Evolutionary conservation across 2,329 filamentous ascomycete species (phyloP), one percentile per base, ranked within the genome.

Genomic region (Fonsecaea multimorphosa): DNA sequence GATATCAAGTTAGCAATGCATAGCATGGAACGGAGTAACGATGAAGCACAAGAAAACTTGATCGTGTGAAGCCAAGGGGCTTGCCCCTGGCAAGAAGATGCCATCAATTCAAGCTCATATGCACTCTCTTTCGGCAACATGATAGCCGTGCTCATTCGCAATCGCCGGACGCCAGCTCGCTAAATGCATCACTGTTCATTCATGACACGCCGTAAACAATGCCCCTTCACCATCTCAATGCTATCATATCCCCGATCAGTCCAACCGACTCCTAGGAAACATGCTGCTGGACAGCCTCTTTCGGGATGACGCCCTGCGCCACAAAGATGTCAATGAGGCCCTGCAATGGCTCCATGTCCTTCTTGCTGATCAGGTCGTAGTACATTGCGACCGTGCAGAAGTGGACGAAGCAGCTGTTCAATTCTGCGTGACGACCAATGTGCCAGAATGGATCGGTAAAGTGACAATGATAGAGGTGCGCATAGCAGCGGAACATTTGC

Each of bases 401-500:
- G 80, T 94, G 91, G 53, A 90, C 91, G 78, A 95, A 95, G 79
- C 91, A 93, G 77, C 90, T 93, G 83, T 95, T 95, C 68, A 94
- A 84, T 73, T 92, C 89, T 76, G 93, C 78, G 62, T 81, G 79
- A 64, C 80, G 80, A 80, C 91, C 92, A 70, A 94, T 84, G 77
- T 93, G 89, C 80, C 92, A 94, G 79, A 93, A 92, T 4, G 90
- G 91, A 71, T 92, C 90, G 67, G 89, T 82, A 79, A 92, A 99
- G 79, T 99, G 95, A 64, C 93, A 92, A 86, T 96, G 97, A 83
- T 99, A 99, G 67, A 99, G 88, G 79, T 99, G 95, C 55, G 95
- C 90, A 76, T 99, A 99, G 72, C 97, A 94, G 66, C 95, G 91
- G 84, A 99, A 98, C 90, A 99, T 98, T 80, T 97, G 95, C 73